Base-by-base conservation (phyloP, 257 asterid species). In the Agastache rugosa region DNA sequence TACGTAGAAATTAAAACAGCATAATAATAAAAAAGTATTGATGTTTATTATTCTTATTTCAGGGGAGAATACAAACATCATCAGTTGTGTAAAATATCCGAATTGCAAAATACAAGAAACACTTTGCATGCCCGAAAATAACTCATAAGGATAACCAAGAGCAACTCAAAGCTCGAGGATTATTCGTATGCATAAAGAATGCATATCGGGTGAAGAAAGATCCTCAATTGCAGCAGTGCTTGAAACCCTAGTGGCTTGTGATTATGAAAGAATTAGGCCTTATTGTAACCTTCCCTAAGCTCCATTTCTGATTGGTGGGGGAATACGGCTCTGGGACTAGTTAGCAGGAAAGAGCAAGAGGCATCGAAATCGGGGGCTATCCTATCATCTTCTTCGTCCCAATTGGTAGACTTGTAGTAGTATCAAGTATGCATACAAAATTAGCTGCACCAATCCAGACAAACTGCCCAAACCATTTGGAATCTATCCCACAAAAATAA, bases 391-490 rank as follows among this genome's bases (percentile, higher is more conserved):
- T 79, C 86, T 2, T 79, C 86, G 0, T 79, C 78, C 84, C 87
- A 77, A 1, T 83, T 74, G 16, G 87, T 83, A 14, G 80, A 64
- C 16, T 25, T 65, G 74, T 79, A 83, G 67, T 20, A 83, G 15
- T n/a, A n/a, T n/a, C n/a, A n/a, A n/a, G n/a, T 39, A 42, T 17
- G 64, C 87, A 34, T 77, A 83, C 34, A 83, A 11, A 2, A 53
- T n/a, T 41, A 83, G 31, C 20, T 83, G 84, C 77, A 74, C 69
- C 35, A 77, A 2, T 70, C 78, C 87, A 3, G 84, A 79, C 0
- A 79, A 3, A 9, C 50, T 16, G 11, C 87, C 87, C 78, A 83
- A 73, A 0, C 78, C 78, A 69, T 83, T 83, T 45, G 86, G 86
- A 69, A 83, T 27, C 86, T 82, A 23, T 17, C 12, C 12, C 8